Conservation (phyloP, 345 rosid genomes). For the Linum usitatissimum region DNA sequence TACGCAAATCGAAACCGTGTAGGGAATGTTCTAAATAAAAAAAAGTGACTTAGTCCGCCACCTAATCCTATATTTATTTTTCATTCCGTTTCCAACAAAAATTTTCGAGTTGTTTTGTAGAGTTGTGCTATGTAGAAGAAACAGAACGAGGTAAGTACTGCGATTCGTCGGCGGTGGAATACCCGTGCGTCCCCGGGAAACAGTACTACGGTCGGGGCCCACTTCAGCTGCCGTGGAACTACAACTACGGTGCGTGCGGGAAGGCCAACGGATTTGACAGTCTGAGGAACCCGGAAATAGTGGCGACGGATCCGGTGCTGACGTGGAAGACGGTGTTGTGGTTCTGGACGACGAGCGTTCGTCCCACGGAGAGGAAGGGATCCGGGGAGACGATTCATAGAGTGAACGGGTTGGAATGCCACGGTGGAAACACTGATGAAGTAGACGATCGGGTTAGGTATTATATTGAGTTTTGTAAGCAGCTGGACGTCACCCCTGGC, state of each 20-base stretch:
- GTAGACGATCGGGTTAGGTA: neutral
- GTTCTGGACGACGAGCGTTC: neutral
- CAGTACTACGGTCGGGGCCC: neutral
- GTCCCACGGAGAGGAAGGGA: neutral
- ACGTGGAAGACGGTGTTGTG: neutral
- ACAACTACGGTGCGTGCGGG: neutral
- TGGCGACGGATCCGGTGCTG: neutral
- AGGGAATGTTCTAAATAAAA: too few species aligned
- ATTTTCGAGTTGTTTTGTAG: neutral
- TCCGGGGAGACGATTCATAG: neutral
- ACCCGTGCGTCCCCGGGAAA: neutral
- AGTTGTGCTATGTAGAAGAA: neutral
- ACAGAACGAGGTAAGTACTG: neutral
- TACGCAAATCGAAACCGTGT: too few species aligned
- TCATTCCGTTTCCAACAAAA: too few species aligned
- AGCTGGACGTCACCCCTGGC: neutral
- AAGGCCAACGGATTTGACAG: neutral
- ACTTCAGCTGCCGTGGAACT: neutral
- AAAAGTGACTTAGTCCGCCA: too few species aligned
- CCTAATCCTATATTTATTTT: too few species aligned
- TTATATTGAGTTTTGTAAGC: neutral
- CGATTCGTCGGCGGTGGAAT: neutral
- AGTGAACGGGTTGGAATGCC: neutral
- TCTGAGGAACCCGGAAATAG: neutral
- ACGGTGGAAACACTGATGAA: neutral